phyloP scores from a whole-genome alignment of 1,139 yeast genomes.

The Geotrichum reessii region DNA sequence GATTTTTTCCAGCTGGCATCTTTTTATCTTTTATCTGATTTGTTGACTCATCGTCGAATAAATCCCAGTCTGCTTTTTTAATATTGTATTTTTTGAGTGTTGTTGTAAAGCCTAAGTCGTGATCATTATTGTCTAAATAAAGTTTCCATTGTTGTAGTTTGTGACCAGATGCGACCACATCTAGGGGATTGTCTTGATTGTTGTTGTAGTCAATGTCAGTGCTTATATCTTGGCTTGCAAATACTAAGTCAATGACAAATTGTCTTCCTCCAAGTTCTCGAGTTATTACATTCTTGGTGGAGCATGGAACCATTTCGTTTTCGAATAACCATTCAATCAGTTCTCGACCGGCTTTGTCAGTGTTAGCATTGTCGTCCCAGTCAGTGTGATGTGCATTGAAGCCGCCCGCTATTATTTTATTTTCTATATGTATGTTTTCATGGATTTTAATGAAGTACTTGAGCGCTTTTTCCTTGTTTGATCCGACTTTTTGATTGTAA shows the following conservation, averaged over 20 bases:
- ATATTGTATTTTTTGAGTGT: not conserved
- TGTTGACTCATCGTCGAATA: not conserved
- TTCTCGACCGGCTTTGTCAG: not conserved
- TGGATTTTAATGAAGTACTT: too few species aligned
- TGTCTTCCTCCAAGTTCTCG: not conserved
- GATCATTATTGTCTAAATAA: too few species aligned
- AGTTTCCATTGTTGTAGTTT: not conserved
- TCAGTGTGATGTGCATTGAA: too few species aligned
- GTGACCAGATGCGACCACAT: not conserved
- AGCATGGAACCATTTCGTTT: not conserved
- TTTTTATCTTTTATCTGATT: not conserved
- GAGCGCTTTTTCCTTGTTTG: not conserved
- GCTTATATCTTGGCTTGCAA: not conserved
- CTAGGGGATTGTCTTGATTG: not conserved
- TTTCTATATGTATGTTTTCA: too few species aligned
- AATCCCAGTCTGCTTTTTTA: not conserved
- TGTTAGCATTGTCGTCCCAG: not conserved
- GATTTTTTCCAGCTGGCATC: not conserved
- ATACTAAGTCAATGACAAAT: not conserved
- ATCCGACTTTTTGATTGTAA: not conserved
- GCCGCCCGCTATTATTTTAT: too few species aligned
- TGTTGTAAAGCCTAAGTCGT: not conserved
- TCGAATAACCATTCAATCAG: not conserved
- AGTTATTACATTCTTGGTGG: not conserved
- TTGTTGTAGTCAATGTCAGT: not conserved